A percentile compares a stretch with the other conserved stretches of the same genome.
These are phyloP conservation scores for Pythium monospermum DNA, from an alignment of 352 stramenopile genomes.

Conservation along the genomic window DNA sequence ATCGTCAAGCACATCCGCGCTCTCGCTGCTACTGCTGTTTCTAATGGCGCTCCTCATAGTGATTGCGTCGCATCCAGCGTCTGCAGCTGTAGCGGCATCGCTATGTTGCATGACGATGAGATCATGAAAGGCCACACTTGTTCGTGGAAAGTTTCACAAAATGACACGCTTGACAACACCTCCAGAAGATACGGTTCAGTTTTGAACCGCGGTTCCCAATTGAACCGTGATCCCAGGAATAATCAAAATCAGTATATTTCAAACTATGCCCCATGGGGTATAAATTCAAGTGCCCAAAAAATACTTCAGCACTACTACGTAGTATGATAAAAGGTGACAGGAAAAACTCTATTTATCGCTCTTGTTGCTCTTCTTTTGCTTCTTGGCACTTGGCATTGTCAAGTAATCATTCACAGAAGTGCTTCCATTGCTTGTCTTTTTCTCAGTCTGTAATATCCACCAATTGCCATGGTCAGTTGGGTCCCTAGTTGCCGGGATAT, in stretches of 20 bases:
- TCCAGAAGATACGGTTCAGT: constrained; percentile 18
- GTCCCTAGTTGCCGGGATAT: too few relatives aligned
- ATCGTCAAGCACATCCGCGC: not conserved
- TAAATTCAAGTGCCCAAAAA: not conserved
- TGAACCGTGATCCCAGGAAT: constrained; percentile 5
- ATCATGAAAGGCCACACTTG: constrained; percentile 27
- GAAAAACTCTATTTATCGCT: constrained; percentile 12
- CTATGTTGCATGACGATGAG: constrained; percentile 4
- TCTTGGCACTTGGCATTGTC: constrained; percentile 47
- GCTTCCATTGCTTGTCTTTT: constrained; percentile 26
- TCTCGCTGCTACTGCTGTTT: too few relatives aligned
- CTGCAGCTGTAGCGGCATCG: not conserved
- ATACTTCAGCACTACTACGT: not conserved
- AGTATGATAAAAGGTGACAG: not conserved
- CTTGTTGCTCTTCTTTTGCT: constrained; percentile 44
- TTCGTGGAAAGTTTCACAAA: constrained; percentile 19
- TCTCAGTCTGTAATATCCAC: constrained; percentile 25
- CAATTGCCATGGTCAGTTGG: too few relatives aligned
- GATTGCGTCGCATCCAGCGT: not conserved
- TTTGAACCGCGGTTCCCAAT: not conserved
- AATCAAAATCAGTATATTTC: constrained; percentile 1
- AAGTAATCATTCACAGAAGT: constrained; percentile 58
- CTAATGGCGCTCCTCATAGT: not conserved
- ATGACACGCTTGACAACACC: constrained; percentile 20
- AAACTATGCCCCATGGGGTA: not conserved